Conservation (phyloP, 148 eudicot genomes). For the Spergularia marina region DNA sequence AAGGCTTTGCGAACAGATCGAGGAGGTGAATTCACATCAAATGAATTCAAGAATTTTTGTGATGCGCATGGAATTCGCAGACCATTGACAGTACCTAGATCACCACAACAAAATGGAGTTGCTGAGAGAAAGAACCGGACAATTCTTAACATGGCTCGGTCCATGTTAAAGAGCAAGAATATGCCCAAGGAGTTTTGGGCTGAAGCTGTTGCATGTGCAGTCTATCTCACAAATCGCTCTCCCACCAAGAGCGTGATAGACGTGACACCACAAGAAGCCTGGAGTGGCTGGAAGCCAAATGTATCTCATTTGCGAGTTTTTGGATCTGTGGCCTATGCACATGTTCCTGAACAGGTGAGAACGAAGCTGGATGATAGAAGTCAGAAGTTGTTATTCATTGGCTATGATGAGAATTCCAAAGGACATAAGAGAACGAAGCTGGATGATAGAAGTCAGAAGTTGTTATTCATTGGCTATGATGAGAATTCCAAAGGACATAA, state of each 20-base stretch:
- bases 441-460: slow-evolving; percentile 11
- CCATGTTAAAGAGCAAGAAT: not conserved
- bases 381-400: slow-evolving; percentile 7
- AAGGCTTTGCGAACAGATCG: not conserved
- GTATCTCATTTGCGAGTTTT: slow-evolving; percentile 13
- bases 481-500: not conserved
- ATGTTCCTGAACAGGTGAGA: not conserved
- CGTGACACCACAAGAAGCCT: slow-evolving; percentile 8
- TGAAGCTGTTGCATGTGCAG: not conserved
- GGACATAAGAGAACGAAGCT: slow-evolving; percentile 10
- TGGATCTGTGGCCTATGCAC: slow-evolving; percentile 17
- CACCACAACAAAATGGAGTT: not conserved
- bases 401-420: slow-evolving; percentile 5
- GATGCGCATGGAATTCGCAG: not conserved
- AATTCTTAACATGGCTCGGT: not conserved
- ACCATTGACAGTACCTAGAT: not conserved
- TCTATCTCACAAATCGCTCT: not conserved
- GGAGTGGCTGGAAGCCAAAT: slow-evolving; percentile 8
- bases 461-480: slow-evolving; percentile 16
- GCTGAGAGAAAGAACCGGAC: not conserved
- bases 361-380: slow-evolving; percentile 17
- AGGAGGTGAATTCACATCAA: slow-evolving; percentile 12
- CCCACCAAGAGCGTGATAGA: not conserved
- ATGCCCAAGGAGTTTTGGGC: slow-evolving; percentile 7
- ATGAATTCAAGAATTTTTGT: slow-evolving; percentile 10